phyloP scores from a whole-genome alignment of 2,329 filamentous ascomycete species.

The Chalaropsis ovoidea region DNA sequence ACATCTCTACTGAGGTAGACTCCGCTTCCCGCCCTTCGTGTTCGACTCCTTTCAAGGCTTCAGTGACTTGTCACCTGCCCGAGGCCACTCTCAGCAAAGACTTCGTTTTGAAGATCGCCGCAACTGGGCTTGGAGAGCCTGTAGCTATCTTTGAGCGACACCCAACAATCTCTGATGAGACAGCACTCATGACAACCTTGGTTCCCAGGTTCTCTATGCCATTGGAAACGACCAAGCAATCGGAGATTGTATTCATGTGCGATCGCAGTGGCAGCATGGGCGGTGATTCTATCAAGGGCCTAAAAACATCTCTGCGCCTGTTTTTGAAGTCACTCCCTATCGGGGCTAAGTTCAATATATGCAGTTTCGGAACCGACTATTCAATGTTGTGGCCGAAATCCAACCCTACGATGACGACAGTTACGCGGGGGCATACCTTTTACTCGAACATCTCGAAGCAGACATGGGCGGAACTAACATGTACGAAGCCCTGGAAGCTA shows the following conservation, averaged over 20 bases:
- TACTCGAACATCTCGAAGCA: constrained; percentile 38
- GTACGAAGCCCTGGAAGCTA: constrained; percentile 37
- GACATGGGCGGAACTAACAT: constrained; percentile 48
- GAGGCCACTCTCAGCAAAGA: constrained; percentile 56
- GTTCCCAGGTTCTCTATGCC: constrained; percentile 60
- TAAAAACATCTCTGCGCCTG: constrained; percentile 47
- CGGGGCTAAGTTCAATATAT: constrained; percentile 59
- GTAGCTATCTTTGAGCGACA: constrained; percentile 57
- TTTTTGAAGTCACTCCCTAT: constrained; percentile 57
- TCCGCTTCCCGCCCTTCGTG: too few relatives aligned
- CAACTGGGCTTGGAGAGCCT: constrained; percentile 50
- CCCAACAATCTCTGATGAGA: constrained; percentile 48
- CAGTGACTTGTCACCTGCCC: constrained; percentile 42
- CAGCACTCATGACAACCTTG: constrained; percentile 59
- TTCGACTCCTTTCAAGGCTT: constrained; percentile 30
- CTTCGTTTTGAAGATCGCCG: constrained; percentile 55
- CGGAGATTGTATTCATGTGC: constrained; percentile 62
- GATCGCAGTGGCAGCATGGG: constrained; percentile 61
- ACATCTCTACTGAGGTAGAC: constrained; percentile 35
- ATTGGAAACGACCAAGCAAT: constrained; percentile 29
- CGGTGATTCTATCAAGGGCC: constrained; percentile 40
- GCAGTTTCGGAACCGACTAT: constrained; percentile 48
- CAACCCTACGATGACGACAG: constrained; percentile 37
- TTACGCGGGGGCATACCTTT: constrained; percentile 36
- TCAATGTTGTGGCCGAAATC: constrained; percentile 41